phyloP scores from a whole-genome alignment of 2,329 filamentous ascomycete genomes.

The Cladosporium sp. region DNA sequence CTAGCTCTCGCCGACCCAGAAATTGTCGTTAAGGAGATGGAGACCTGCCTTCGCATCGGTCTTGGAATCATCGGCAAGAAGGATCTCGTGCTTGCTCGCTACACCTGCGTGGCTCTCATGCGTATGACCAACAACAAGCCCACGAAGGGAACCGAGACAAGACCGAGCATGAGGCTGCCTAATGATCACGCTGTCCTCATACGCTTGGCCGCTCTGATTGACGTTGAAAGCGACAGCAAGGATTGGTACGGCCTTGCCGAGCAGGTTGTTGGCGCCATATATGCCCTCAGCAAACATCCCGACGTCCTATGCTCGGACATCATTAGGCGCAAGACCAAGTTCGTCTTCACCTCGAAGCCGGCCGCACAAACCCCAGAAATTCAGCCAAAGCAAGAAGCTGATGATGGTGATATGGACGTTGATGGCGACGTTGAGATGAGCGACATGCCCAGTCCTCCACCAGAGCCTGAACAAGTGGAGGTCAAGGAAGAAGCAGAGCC shows the following conservation, averaged over 20 bases:
- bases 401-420: slow-evolving; percentile 27
- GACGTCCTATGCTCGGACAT: slow-evolving; percentile 91
- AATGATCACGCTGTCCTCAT: slow-evolving; percentile 88
- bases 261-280: slow-evolving; percentile 93
- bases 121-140: slow-evolving; percentile 84
- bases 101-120: slow-evolving; percentile 87
- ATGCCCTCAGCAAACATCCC: slow-evolving; percentile 87
- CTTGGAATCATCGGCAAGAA: slow-evolving; percentile 74
- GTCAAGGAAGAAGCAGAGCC: slow-evolving; percentile 18
- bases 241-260: slow-evolving; percentile 94
- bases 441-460: slow-evolving; percentile 27
- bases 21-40: slow-evolving; percentile 91
- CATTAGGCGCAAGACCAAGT: slow-evolving; percentile 77
- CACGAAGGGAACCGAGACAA: slow-evolving; percentile 65
- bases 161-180: slow-evolving; percentile 67
- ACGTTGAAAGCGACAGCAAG: slow-evolving; percentile 82
- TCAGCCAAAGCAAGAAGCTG: slow-evolving; percentile 12
- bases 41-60: slow-evolving; percentile 87
- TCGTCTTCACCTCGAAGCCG: slow-evolving; percentile 64
- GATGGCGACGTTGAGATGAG: slow-evolving; percentile 36
- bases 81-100: slow-evolving; percentile 88
- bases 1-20: slow-evolving; percentile 87
- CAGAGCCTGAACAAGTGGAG: slow-evolving; percentile 17
- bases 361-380: slow-evolving; percentile 27
- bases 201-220: slow-evolving; percentile 77